A percentile compares a stretch with the other conserved stretches of the same genome.
These are phyloP conservation scores for Boletus insuetus DNA, from an alignment of 768 basidiomycete species.

Conservation along the genomic window DNA sequence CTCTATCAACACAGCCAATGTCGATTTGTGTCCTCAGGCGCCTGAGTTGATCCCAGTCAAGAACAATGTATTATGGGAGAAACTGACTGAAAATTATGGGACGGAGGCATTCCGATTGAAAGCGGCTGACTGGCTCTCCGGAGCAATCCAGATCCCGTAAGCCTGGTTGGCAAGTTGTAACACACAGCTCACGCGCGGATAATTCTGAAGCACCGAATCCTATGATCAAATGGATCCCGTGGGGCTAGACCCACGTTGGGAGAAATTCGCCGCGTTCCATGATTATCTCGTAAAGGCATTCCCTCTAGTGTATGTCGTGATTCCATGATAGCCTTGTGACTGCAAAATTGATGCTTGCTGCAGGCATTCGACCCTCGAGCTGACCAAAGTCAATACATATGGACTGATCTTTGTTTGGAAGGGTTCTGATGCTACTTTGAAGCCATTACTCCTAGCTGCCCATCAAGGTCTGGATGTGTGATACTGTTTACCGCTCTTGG, in stretches of 20 bases:
- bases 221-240: constrained; percentile 48
- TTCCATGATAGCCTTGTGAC: neutral
- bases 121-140: constrained; percentile 37
- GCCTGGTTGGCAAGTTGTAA: constrained; percentile 10
- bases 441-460: constrained; percentile 53
- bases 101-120: constrained; percentile 35
- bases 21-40: constrained; percentile 35
- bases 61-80: constrained; percentile 34
- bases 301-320: constrained; percentile 50
- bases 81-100: constrained; percentile 29
- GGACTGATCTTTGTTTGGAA: constrained; percentile 60
- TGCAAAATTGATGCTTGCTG: neutral
- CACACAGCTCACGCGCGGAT: constrained; percentile 5
- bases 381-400: constrained; percentile 61
- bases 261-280: constrained; percentile 51
- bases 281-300: constrained; percentile 56
- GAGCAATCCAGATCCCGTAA: constrained; percentile 41
- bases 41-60: constrained; percentile 32
- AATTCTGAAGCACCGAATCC: constrained; percentile 43
- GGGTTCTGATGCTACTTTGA: constrained; percentile 45
- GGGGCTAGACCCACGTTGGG: constrained; percentile 53
- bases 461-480: constrained; percentile 45
- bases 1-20: neutral
- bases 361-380: constrained; percentile 48
- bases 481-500: neutral